phyloP scores from a whole-genome alignment of 441 rosid genomes.

The Gossypium trilobum region DNA sequence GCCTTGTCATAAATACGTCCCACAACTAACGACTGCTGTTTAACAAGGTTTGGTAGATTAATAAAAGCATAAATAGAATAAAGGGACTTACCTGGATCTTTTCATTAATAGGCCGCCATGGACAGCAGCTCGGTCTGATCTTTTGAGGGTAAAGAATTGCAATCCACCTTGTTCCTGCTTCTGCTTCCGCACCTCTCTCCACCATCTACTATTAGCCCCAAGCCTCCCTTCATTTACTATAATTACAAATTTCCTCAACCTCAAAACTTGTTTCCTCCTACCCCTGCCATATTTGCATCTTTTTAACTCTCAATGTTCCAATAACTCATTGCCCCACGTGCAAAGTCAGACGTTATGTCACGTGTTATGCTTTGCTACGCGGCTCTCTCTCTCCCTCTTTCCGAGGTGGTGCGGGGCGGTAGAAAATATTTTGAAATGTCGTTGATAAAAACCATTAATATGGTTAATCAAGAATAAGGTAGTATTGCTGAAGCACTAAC shows the following conservation, averaged over 20 bases:
- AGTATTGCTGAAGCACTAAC: no score
- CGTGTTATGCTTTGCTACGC: background rate
- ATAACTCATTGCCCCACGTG: background rate
- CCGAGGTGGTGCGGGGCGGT: background rate
- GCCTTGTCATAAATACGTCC: no score
- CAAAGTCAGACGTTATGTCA: background rate
- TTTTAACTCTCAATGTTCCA: background rate
- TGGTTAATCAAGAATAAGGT: no score
- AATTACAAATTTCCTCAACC: background rate
- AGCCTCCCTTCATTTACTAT: background rate
- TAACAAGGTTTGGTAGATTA: no score
- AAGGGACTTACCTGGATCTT: background rate
- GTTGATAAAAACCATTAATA: no score
- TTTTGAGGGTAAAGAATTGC: constrained; percentile 15
- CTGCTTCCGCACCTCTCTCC: background rate
- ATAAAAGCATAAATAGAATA: no score
- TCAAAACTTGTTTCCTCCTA: background rate
- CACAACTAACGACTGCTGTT: no score
- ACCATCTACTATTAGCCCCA: background rate
- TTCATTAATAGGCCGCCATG: constrained; percentile 22
- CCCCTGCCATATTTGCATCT: background rate
- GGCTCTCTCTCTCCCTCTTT: background rate
- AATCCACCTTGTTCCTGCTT: background rate
- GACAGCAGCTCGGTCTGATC: constrained; percentile 29
- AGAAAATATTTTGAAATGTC: no score